A percentile compares a stretch with the other conserved stretches of the same genome.
phyloP scores from a whole-genome alignment of 2,329 filamentous ascomycete genomes.

The Botrytis fragariae region DNA sequence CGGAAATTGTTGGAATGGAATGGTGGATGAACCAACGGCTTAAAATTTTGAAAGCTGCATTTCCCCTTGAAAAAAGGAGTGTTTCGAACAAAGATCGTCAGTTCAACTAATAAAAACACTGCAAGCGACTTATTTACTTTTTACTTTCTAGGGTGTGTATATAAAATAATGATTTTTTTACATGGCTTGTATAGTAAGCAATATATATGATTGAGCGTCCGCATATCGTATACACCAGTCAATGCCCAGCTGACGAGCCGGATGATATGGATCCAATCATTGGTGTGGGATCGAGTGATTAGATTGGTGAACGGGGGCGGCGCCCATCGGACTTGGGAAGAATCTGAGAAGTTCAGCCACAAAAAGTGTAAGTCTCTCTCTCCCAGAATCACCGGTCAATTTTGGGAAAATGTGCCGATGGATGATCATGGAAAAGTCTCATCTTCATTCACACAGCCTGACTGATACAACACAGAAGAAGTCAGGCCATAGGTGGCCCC shows the following conservation, averaged over 20 bases:
- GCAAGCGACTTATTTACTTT: not conserved
- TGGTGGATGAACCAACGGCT: not conserved
- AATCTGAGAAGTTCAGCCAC: constrained; percentile 17
- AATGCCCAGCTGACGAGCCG: constrained; percentile 7
- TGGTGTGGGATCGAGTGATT: not conserved
- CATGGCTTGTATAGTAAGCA: not conserved
- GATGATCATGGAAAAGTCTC: constrained; percentile 12
- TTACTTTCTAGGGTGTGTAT: not conserved
- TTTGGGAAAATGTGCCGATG: not conserved
- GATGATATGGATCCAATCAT: constrained; percentile 8
- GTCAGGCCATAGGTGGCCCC: constrained; percentile 19
- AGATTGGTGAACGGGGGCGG: not conserved
- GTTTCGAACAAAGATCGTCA: constrained; percentile 12
- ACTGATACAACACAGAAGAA: constrained; percentile 11
- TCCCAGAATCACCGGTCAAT: constrained; percentile 17
- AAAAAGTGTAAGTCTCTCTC: constrained; percentile 12
- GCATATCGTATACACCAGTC: not conserved
- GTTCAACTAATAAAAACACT: not conserved
- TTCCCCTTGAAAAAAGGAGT: constrained; percentile 13
- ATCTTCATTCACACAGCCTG: constrained; percentile 9
- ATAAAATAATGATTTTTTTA: not conserved
- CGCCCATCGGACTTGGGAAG: not conserved
- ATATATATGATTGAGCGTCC: not conserved
- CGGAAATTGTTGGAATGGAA: not conserved
- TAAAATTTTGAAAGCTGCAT: not conserved